Percentiles rank a stretch among this genome's conserved stretches.
Conservation (phyloP, 2,329 filamentous ascomycete species). For the Nectriaceae sp. region DNA sequence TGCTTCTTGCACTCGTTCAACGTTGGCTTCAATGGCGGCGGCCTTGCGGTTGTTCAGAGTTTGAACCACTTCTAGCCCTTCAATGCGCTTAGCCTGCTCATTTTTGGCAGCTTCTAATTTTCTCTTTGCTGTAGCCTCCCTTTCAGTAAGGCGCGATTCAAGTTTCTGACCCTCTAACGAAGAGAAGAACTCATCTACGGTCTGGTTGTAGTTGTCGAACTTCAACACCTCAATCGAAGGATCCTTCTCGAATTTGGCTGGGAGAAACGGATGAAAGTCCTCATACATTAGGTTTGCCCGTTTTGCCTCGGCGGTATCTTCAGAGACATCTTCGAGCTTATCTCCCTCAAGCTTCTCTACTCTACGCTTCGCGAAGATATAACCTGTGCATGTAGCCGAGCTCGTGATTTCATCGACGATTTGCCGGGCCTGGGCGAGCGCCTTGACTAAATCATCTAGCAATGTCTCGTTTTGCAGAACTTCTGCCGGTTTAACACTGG, state of each 20-base stretch:
- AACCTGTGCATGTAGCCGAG: slow-evolving; percentile 70
- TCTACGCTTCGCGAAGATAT: slow-evolving; percentile 78
- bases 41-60: slow-evolving; percentile 85
- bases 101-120: slow-evolving; percentile 83
- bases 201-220: slow-evolving; percentile 86
- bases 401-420: slow-evolving; percentile 70
- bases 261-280: slow-evolving; percentile 92
- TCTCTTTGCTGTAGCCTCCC: slow-evolving; percentile 76
- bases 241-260: slow-evolving; percentile 74
- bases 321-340: slow-evolving; percentile 34
- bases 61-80: slow-evolving; percentile 79
- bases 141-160: slow-evolving; percentile 78
- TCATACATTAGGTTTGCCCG: slow-evolving; percentile 71
- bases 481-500: slow-evolving; percentile 64
- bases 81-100: slow-evolving; percentile 84
- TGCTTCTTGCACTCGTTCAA: slow-evolving; percentile 88
- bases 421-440: slow-evolving; percentile 69
- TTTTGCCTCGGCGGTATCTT: slow-evolving; percentile 26
- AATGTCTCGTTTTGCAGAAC: slow-evolving; percentile 67
- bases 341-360: slow-evolving; percentile 18
- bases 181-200: slow-evolving; percentile 95
- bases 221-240: slow-evolving; percentile 68
- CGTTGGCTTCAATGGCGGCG: slow-evolving; percentile 85
- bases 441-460: slow-evolving; percentile 66
- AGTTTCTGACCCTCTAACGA: slow-evolving; percentile 93